phyloP scores from a whole-genome alignment of 2,329 filamentous ascomycete genomes.

The Colletotrichum sp. region DNA sequence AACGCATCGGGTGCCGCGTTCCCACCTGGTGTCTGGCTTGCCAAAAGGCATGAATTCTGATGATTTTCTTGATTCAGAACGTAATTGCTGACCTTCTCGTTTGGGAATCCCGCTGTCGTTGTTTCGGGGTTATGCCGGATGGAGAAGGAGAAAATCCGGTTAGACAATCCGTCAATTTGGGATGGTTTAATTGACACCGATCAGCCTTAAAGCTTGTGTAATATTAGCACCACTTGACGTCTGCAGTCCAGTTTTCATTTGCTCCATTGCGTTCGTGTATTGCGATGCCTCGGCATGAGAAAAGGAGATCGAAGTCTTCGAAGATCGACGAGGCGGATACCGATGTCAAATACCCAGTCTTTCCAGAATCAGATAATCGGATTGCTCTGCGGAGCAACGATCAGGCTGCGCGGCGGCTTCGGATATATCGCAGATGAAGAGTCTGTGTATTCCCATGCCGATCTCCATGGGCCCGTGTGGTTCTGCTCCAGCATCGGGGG shows the following conservation, averaged over 20 bases:
- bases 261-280: background rate
- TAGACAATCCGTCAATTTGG: background rate
- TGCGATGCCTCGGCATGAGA: background rate
- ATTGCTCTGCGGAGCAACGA: background rate
- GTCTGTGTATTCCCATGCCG: background rate
- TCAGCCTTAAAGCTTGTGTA: background rate
- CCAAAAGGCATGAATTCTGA: background rate
- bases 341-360: background rate
- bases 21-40: background rate
- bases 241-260: background rate
- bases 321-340: background rate
- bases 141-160: background rate
- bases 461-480: background rate
- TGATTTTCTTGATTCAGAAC: background rate
- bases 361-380: background rate
- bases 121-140: background rate
- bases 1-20: background rate
- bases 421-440: background rate
- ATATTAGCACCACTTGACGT: background rate
- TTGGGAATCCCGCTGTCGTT: background rate
- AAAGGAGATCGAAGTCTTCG: background rate
- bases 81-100: background rate
- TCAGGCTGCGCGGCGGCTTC: background rate
- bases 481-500: background rate
- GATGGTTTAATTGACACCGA: background rate